Evolutionary conservation across 148 eudicot species (phyloP).

Genomic region (Persicaria tinctoria): DNA sequence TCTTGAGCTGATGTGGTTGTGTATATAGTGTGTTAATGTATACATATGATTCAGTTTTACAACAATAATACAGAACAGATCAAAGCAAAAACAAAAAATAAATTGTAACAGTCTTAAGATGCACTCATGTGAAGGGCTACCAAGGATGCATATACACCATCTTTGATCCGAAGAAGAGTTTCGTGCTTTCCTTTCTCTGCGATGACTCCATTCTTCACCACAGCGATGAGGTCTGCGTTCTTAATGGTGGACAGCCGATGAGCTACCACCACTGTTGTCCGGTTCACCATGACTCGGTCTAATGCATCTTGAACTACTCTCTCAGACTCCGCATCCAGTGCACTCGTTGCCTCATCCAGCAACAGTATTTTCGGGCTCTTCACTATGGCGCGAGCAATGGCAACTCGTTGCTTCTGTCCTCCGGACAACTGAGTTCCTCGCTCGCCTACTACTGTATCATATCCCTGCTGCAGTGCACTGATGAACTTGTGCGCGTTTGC

Average conservation of each 20-base stretch:
- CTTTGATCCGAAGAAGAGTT: slow-evolving; percentile 35
- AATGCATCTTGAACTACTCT: slow-evolving; percentile 68
- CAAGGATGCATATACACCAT: slow-evolving; percentile 57
- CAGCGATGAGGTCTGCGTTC: slow-evolving; percentile 54
- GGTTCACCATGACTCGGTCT: slow-evolving; percentile 50
- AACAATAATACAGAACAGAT: neutral
- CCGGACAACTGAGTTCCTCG: slow-evolving; percentile 71
- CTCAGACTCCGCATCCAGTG: slow-evolving; percentile 68
- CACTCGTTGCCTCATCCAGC: slow-evolving; percentile 77
- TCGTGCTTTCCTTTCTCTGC: slow-evolving; percentile 72
- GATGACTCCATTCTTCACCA: slow-evolving; percentile 53
- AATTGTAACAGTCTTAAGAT: neutral
- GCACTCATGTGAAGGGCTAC: slow-evolving; percentile 36
- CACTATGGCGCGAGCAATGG: slow-evolving; percentile 72
- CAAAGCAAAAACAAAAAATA: neutral
- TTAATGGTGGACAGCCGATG: slow-evolving; percentile 63
- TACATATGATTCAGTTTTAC: neutral
- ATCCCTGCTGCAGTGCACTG: slow-evolving; percentile 57
- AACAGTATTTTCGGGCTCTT: slow-evolving; percentile 54
- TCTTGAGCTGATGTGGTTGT: neutral
- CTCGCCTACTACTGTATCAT: slow-evolving; percentile 66
- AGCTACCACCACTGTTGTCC: slow-evolving; percentile 63
- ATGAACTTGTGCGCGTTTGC: slow-evolving; percentile 81
- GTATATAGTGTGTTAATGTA: neutral
- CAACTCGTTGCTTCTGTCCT: slow-evolving; percentile 74